phyloP scores from a whole-genome alignment of 192 early-diverging fungal genomes.

The Coemansia sp. region DNA sequence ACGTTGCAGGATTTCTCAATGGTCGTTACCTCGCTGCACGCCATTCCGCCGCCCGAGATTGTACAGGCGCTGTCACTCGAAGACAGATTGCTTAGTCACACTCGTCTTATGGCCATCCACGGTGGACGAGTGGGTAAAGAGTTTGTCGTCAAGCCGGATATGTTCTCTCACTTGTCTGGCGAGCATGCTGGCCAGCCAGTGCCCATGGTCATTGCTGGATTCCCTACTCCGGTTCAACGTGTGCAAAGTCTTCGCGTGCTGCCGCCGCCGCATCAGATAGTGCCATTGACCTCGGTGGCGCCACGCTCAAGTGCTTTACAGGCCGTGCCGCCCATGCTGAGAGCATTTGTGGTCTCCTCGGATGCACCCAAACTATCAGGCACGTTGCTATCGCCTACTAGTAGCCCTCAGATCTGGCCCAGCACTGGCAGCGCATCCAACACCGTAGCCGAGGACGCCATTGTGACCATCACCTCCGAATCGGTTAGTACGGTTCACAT shows the following conservation, averaged over 20 bases:
- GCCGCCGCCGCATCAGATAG: neutral
- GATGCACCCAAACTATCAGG: neutral
- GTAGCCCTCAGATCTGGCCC: neutral
- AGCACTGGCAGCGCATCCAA: neutral
- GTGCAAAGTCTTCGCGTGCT: neutral
- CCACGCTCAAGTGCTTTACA: constrained; percentile 4
- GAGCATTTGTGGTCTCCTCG: neutral
- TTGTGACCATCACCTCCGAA: constrained; percentile 20
- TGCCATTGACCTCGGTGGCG: neutral
- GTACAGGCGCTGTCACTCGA: constrained; percentile 17
- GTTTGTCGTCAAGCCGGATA: neutral
- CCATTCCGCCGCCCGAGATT: constrained; percentile 31
- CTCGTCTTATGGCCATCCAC: constrained; percentile 4
- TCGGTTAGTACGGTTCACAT: constrained; percentile 26
- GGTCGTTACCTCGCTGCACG: constrained; percentile 31
- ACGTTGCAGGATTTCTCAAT: constrained; percentile 51
- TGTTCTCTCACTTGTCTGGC: neutral
- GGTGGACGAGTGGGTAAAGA: neutral
- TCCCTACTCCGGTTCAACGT: neutral
- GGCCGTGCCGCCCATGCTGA: neutral
- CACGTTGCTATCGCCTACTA: neutral
- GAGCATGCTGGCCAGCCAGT: neutral
- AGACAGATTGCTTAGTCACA: neutral
- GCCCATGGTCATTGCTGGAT: neutral
- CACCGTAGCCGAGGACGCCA: neutral